phyloP scores from a whole-genome alignment of 805 yeast genomes.

The Cyberlindnera misumaiensis region DNA sequence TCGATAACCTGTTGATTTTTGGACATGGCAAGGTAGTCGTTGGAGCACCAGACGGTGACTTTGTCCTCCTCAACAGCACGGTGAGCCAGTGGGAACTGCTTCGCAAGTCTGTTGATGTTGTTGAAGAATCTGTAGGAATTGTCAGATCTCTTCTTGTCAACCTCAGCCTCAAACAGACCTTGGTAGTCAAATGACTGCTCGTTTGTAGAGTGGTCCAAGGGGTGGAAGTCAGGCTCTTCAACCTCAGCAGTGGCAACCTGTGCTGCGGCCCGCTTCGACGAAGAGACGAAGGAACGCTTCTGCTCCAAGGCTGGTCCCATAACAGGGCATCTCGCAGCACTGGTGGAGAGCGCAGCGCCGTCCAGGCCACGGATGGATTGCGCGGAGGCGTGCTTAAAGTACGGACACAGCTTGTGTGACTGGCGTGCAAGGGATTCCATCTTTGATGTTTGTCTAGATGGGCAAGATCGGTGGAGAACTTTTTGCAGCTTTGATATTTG shows the following conservation, averaged over 20 bases:
- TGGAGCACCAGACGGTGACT: slow-evolving; percentile 98
- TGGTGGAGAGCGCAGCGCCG: slow-evolving; percentile 26
- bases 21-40: slow-evolving; percentile 95
- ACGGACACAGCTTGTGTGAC: slow-evolving; percentile 79
- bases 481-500: too few relatives aligned
- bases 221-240: slow-evolving; percentile 15
- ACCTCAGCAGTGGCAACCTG: slow-evolving; percentile 25
- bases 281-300: slow-evolving; percentile 27
- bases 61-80: slow-evolving; percentile 65
- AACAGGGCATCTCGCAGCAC: slow-evolving; percentile 82
- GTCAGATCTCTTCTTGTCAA: slow-evolving; percentile 72
- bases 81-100: slow-evolving; percentile 92
- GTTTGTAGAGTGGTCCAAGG: slow-evolving; percentile 32
- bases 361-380: slow-evolving; percentile 54
- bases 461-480: too few relatives aligned
- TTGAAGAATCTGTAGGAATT: slow-evolving; percentile 94
- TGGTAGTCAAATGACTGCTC: slow-evolving; percentile 63
- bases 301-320: slow-evolving; percentile 70
- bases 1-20: slow-evolving; percentile 64
- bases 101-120: slow-evolving; percentile 92
- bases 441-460: not conserved
- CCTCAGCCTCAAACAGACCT: slow-evolving; percentile 59
- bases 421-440: slow-evolving; percentile 81
- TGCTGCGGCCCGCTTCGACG: slow-evolving; percentile 28
- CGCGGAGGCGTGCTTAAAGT: slow-evolving; percentile 51